Base-by-base conservation (phyloP, 129 eudicot species). In the Lactuca saligna region DNA sequence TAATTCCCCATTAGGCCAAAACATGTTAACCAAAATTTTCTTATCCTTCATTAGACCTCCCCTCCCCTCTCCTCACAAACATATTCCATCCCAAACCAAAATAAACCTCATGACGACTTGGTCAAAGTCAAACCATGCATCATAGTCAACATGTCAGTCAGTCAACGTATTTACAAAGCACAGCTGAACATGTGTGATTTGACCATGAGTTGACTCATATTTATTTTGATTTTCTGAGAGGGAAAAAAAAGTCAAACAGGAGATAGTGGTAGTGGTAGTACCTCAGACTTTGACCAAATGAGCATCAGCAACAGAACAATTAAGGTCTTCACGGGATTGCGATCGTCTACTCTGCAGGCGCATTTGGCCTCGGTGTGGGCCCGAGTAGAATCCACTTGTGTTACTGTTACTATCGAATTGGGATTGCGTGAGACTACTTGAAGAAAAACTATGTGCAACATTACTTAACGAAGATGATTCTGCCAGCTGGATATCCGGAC, bases 331-430 rank as follows among this genome's bases (percentile, higher is more conserved):
- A 50, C 97, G 90, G 61, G 99, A 94, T 63, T 89, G 95, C 16
- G 99, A 94, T 76, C 97, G 81, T 73, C 99, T 73, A 79, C 99
- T 94, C 67, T 94, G 99, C 17, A 94, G 91, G 10, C 87, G 88
- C 93, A 83, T 85, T 67, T 89, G 95, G 61, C 97, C 72, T 72
- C 97, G 75, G 69, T 83, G 89, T 4, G 97, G 96, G 13, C 70
- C 75, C 6, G 93, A 59, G 85, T 85, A 85, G 68, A 81, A 78
- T 7, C 89, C 81, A 63, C 88, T 84, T 73, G 83, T 82, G 70
- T 66, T 70, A 74, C 73, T 79, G 50, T 71, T 78, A 76, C 62
- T 90, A 51, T 94, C 96, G 37, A 77, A 89, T 72, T 89, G 97
- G 69, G 89, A 69, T 62, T 89, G 93, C n/a, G 93, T 92, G 83